Percentiles rank a stretch among this genome's conserved stretches.
Evolutionary conservation across 225 moss, liverwort and hornwort species (phyloP).

Genomic region (Bryum argenteum): DNA sequence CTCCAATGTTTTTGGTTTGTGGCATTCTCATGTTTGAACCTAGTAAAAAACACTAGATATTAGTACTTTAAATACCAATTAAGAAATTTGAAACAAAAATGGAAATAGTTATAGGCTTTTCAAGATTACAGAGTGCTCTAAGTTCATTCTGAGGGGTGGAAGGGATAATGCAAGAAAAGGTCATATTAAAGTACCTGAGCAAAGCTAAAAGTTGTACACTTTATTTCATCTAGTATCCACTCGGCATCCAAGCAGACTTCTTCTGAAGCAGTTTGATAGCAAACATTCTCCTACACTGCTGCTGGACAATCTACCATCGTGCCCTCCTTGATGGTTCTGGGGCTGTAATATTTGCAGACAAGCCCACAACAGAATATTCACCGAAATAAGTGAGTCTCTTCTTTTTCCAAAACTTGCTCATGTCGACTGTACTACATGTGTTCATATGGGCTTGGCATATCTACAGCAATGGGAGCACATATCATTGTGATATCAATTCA

Average conservation of each 20-base stretch:
- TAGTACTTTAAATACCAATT: too few relatives aligned
- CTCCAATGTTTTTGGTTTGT: too few relatives aligned
- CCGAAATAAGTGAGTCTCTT: neutral
- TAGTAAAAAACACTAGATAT: too few relatives aligned
- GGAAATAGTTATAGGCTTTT: too few relatives aligned
- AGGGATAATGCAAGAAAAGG: too few relatives aligned
- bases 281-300: slow-evolving; percentile 39
- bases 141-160: too few relatives aligned
- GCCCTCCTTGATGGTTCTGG: slow-evolving; percentile 15
- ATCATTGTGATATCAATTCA: neutral
- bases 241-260: neutral
- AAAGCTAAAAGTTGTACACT: slow-evolving; percentile 10
- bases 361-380: neutral
- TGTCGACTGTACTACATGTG: neutral
- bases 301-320: slow-evolving; percentile 26
- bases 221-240: too few relatives aligned
- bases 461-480: neutral
- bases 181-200: slow-evolving; percentile 5
- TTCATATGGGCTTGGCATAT: neutral
- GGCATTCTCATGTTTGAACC: too few relatives aligned
- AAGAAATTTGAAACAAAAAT: too few relatives aligned
- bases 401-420: neutral
- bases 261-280: slow-evolving; percentile 24
- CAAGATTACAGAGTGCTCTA: too few relatives aligned
- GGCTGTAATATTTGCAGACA: slow-evolving; percentile 8